A percentile compares a stretch with the other conserved stretches of the same genome.
These are phyloP conservation scores for Gardenia jasminoides DNA, from an alignment of 257 asterid genomes.

Conservation along the genomic window DNA sequence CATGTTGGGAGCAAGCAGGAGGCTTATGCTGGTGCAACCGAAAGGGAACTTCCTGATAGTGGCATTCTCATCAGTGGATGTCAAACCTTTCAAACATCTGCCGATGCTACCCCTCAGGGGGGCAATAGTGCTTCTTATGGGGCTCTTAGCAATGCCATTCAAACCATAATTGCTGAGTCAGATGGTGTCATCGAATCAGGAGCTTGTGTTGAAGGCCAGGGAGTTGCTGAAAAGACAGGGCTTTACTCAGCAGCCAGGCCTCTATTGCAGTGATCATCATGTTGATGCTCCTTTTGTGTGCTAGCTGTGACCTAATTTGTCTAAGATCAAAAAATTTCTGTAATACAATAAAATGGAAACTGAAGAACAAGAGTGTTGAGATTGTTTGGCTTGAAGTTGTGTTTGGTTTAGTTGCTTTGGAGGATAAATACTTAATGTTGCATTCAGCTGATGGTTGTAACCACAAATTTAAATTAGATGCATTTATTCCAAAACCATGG, in stretches of 20 bases:
- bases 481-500: too few species aligned
- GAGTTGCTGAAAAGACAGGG: constrained; percentile 71
- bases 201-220: constrained; percentile 73
- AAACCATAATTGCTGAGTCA: constrained; percentile 63
- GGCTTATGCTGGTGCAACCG: constrained; percentile 64
- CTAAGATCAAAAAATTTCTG: not conserved
- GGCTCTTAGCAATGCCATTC: constrained; percentile 89
- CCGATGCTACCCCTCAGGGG: constrained; percentile 75
- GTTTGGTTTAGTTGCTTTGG: not conserved
- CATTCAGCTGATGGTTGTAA: not conserved
- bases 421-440: not conserved
- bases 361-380: not conserved
- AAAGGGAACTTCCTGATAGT: constrained; percentile 53
- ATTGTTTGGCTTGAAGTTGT: not conserved
- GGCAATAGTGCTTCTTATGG: constrained; percentile 70
- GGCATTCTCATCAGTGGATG: constrained; percentile 91
- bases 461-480: too few species aligned
- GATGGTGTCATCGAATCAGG: constrained; percentile 64
- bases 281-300: constrained; percentile 84
- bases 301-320: constrained; percentile 12
- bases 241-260: constrained; percentile 86
- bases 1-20: constrained; percentile 65
- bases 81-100: constrained; percentile 85
- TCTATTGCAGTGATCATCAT: constrained; percentile 74
- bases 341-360: not conserved